A percentile compares a stretch with the other conserved stretches of the same genome.
phyloP scores from a whole-genome alignment of 129 eudicot species.

The Oenanthe sinensis region DNA sequence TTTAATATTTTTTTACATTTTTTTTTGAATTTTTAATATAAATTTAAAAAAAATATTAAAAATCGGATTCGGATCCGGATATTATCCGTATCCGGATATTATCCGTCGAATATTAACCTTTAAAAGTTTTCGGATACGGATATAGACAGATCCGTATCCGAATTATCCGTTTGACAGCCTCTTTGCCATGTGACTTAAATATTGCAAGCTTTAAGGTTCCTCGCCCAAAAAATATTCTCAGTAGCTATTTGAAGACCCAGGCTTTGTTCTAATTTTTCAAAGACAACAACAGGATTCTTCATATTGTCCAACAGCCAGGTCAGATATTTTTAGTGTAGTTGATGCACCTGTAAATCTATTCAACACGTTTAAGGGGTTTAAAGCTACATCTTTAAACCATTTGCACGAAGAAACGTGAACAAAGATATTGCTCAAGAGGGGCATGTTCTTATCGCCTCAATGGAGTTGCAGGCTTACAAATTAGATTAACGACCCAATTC shows the following conservation, averaged over 20 bases:
- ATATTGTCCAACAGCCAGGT: conserved; percentile 64
- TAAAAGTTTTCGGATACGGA: too few species aligned
- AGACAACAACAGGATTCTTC: conserved; percentile 83
- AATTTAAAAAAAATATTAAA: too few species aligned
- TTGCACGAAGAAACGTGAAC: conserved; percentile 75
- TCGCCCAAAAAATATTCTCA: conserved; percentile 63
- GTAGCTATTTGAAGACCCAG: conserved; percentile 48
- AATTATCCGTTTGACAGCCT: too few species aligned
- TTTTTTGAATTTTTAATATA: too few species aligned
- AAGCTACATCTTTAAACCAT: conserved; percentile 75
- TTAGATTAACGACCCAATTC: conserved; percentile 51
- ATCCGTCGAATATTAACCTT: too few species aligned
- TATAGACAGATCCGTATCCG: too few species aligned
- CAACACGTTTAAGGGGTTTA: conserved; percentile 64
- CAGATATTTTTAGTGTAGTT: conserved; percentile 55
- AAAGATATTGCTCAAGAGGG: conserved; percentile 75
- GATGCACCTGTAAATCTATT: conserved; percentile 61
- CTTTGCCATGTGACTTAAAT: conserved; percentile 89
- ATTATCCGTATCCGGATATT: too few species aligned
- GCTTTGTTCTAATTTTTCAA: conserved; percentile 45
- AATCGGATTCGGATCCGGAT: too few species aligned
- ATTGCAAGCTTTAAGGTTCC: conserved; percentile 83
- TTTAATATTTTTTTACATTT: too few species aligned
- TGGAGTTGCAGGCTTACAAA: conserved; percentile 94
- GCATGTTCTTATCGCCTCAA: conserved; percentile 64